Conservation (phyloP, 2,329 filamentous ascomycete genomes). For the Neonectria faginata region DNA sequence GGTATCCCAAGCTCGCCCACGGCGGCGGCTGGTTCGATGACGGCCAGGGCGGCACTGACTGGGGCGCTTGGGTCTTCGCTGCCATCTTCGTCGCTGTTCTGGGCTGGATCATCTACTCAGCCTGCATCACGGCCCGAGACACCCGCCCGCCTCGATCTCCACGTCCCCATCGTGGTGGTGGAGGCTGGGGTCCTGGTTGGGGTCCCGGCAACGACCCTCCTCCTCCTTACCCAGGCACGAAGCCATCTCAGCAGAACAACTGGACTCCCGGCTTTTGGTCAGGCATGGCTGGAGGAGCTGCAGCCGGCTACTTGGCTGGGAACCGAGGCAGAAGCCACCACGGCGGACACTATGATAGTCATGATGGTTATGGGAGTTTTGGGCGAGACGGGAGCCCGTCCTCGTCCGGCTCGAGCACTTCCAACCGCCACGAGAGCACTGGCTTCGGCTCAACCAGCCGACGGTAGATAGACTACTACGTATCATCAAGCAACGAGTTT, state of each 20-base stretch:
- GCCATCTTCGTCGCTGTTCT: slow-evolving; percentile 70
- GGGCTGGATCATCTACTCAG: slow-evolving; percentile 71
- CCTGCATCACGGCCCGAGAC: slow-evolving; percentile 50
- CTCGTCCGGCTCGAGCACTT: slow-evolving; percentile 53
- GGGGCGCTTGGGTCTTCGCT: slow-evolving; percentile 65
- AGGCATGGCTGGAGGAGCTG: slow-evolving; percentile 74
- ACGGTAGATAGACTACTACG: slow-evolving; percentile 52
- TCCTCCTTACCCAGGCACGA: slow-evolving; percentile 58
- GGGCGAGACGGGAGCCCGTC: slow-evolving; percentile 49
- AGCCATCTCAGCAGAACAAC: slow-evolving; percentile 54
- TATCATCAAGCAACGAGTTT: not conserved
- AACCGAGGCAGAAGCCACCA: slow-evolving; percentile 54
- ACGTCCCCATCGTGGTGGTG: slow-evolving; percentile 50
- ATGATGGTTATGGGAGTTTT: slow-evolving; percentile 51
- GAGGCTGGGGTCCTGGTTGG: slow-evolving; percentile 54
- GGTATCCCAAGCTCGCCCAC: slow-evolving; percentile 69
- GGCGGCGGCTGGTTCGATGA: slow-evolving; percentile 52
- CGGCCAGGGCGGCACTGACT: slow-evolving; percentile 48
- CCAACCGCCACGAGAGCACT: slow-evolving; percentile 72
- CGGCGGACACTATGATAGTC: slow-evolving; percentile 45
- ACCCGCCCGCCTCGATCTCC: slow-evolving; percentile 33
- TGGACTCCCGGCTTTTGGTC: slow-evolving; percentile 83
- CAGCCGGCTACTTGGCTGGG: slow-evolving; percentile 74
- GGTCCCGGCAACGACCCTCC: slow-evolving; percentile 64
- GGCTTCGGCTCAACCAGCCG: slow-evolving; percentile 78